A percentile compares a stretch with the other conserved stretches of the same genome.
These are phyloP conservation scores for Aspergillus cejpii DNA, from an alignment of 2,329 filamentous ascomycete species.

Conservation along the genomic window DNA sequence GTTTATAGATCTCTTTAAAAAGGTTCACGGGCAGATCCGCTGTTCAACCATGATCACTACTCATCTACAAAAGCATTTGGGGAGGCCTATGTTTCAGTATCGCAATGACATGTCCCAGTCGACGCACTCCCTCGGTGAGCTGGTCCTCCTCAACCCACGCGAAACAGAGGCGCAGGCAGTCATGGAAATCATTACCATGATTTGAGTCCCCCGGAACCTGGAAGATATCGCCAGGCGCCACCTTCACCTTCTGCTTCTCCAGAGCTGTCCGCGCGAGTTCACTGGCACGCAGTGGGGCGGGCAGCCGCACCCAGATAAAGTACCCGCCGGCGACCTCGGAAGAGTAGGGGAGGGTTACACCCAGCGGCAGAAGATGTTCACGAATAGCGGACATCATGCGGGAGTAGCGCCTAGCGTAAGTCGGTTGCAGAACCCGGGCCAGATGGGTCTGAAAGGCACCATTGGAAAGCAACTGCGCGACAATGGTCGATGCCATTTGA, in stretches of 20 bases:
- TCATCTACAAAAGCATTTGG: too few relatives aligned
- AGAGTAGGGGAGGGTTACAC: conserved; percentile 40
- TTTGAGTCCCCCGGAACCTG: conserved; percentile 55
- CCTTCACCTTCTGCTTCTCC: conserved; percentile 57
- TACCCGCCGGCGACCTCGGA: conserved; percentile 64
- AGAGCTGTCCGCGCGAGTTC: conserved; percentile 54
- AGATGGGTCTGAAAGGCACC: conserved; percentile 51
- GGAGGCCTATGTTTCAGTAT: too few relatives aligned
- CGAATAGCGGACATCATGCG: conserved; percentile 55
- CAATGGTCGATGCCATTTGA: conserved; percentile 52
- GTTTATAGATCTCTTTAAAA: too few relatives aligned
- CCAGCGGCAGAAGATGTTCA: conserved; percentile 56
- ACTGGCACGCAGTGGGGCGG: conserved; percentile 47
- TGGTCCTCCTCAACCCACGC: conserved; percentile 63
- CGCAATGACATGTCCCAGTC: conserved; percentile 45
- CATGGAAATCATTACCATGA: conserved; percentile 49
- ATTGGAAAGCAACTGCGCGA: conserved; percentile 49
- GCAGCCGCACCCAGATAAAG: conserved; percentile 73
- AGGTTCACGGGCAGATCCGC: too few relatives aligned
- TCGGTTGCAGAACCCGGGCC: conserved; percentile 47
- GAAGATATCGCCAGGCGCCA: conserved; percentile 65
- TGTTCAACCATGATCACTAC: too few relatives aligned
- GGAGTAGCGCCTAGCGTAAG: conserved; percentile 49
- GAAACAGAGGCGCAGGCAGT: conserved; percentile 61
- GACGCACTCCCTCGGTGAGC: conserved; percentile 60